Evolutionary conservation across 75 land plant species (phyloP).

Genomic region (Picea glauca): DNA sequence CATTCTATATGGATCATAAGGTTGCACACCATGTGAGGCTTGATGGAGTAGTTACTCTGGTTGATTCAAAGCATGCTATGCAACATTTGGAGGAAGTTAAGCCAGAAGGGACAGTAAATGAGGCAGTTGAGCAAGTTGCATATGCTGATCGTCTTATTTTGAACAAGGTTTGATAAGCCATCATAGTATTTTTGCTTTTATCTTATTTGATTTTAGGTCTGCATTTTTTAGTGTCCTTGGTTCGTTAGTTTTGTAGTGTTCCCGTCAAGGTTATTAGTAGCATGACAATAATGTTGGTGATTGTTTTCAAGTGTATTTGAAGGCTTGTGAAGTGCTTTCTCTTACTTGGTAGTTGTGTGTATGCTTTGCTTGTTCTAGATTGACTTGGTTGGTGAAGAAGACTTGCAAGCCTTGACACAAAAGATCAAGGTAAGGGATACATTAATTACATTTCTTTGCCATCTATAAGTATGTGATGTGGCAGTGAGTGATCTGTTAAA

Average conservation of each 20-base stretch:
- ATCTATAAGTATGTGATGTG: background rate
- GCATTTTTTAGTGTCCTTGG: background rate
- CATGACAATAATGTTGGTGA: background rate
- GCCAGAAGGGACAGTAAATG: slow-evolving; percentile 92
- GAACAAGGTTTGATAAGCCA: slow-evolving; percentile 59
- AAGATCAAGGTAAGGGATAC: slow-evolving; percentile 53
- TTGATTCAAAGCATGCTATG: slow-evolving; percentile 91
- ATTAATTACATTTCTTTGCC: background rate
- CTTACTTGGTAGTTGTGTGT: slow-evolving; percentile 1
- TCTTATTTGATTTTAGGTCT: background rate
- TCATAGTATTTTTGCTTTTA: background rate
- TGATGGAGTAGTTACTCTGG: slow-evolving; percentile 98
- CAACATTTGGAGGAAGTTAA: slow-evolving; percentile 88
- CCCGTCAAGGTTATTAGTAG: background rate
- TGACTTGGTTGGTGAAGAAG: slow-evolving; percentile 74
- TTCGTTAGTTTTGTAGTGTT: background rate
- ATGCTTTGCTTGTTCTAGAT: slow-evolving; percentile 41
- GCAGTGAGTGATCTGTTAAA: background rate
- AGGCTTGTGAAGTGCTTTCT: background rate
- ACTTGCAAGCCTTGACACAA: slow-evolving; percentile 44
- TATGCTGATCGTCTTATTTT: slow-evolving; percentile 93
- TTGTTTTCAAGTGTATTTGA: background rate
- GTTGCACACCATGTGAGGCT: slow-evolving; percentile 76
- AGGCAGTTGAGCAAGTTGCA: slow-evolving; percentile 97
- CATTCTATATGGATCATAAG: slow-evolving; percentile 82